Evolutionary conservation across 257 asterid genomes (phyloP).

Genomic region (Solanum commersonii): DNA sequence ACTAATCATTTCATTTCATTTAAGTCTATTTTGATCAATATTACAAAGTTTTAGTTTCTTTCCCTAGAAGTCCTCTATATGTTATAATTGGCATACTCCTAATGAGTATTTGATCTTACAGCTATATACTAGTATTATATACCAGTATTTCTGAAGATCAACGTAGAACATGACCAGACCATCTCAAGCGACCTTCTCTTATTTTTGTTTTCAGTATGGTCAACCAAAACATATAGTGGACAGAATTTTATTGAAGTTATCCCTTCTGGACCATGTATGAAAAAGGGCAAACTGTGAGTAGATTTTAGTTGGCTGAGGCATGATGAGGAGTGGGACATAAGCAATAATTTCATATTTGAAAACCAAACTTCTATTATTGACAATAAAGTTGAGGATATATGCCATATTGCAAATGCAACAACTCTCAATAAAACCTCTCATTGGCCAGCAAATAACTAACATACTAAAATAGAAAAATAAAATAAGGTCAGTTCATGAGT

Average conservation of each 20-base stretch:
- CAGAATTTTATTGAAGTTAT: neutral
- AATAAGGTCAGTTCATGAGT: neutral
- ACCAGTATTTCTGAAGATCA: no score
- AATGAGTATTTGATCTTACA: no score
- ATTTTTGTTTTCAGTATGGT: neutral
- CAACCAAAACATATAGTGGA: slow-evolving; percentile 7
- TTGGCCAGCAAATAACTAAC: slow-evolving; percentile 10
- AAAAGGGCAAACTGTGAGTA: neutral
- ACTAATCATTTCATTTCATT: neutral
- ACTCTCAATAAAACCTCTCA: neutral
- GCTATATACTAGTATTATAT: no score
- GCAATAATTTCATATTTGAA: slow-evolving; percentile 12
- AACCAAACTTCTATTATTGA: slow-evolving; percentile 9
- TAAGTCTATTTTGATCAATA: no score
- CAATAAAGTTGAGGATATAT: neutral
- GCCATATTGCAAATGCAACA: neutral
- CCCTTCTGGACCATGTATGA: neutral
- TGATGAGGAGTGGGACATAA: slow-evolving; percentile 12
- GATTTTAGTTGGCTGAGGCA: slow-evolving; percentile 7
- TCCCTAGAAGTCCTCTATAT: no score
- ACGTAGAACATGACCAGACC: neutral
- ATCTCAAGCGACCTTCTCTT: neutral
- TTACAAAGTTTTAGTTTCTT: no score
- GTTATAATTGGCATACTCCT: no score
- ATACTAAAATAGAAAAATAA: neutral